Conservation (phyloP, 176 grass and related monocot species). For the Aegilops bicornis region DNA sequence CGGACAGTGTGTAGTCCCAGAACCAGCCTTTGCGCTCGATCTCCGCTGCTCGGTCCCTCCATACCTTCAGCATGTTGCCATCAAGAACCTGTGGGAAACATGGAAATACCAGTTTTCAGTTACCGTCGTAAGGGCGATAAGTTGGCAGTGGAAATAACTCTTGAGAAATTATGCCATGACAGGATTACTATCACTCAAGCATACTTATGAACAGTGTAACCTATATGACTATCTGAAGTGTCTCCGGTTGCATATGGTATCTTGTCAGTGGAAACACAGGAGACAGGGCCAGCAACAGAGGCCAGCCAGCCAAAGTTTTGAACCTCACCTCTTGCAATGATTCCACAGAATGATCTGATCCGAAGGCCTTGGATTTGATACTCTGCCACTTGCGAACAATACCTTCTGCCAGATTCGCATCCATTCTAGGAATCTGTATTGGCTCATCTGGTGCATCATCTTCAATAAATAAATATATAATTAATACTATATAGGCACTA, state of each 20-base stretch:
- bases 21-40: constrained; percentile 73
- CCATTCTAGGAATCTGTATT: constrained; percentile 66
- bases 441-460: constrained; percentile 33
- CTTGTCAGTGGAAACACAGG: not conserved
- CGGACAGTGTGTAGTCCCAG: constrained; percentile 75
- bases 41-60: constrained; percentile 68
- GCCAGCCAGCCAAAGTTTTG: not conserved
- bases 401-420: constrained; percentile 72
- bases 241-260: not conserved
- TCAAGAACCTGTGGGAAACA: constrained; percentile 51
- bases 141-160: not conserved
- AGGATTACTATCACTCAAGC: not conserved
- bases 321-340: constrained; percentile 71
- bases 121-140: not conserved
- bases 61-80: constrained; percentile 89
- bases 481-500: too few species aligned
- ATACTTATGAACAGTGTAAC: not conserved
- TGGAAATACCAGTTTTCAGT: not conserved
- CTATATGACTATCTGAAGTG: not conserved
- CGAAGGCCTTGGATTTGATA: constrained; percentile 82
- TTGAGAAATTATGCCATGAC: not conserved
- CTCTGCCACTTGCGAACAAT: constrained; percentile 86
- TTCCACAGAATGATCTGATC: constrained; percentile 58
- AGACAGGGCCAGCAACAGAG: not conserved
- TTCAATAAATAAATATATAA: constrained; percentile 26